Evolutionary conservation across 257 asterid genomes (phyloP), one percentile per base, ranked within the genome.

Genomic region (Apocynum venetum): DNA sequence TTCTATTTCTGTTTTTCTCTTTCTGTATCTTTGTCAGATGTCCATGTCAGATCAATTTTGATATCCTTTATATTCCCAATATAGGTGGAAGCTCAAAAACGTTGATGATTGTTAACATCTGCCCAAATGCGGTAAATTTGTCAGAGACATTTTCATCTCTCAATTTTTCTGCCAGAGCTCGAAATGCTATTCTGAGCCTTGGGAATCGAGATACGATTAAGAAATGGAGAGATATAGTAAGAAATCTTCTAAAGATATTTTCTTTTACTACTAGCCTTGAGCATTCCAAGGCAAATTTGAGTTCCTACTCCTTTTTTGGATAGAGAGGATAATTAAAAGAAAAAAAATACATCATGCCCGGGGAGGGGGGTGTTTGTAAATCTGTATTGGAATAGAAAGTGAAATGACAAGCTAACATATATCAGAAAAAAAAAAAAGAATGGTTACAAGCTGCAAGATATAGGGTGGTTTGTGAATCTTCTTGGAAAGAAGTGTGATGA

Each of bases 211-310:
- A 96, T 84, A 93, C 99, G 57, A 92, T 93, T 73, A 89, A 88
- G 86, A 96, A 93, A 78, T 96, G 98, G 98, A 96, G 87, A 91
- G 99, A 96, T 86, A 83, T 91, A 72, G 99, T 96, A 89, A 91
- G 99, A 83, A 13, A 43, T 61, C 44, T 79, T 75, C 66, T 65
- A 61, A 55, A 47, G 19, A 13, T 35, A 31, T 36, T 49, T 63
- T 47, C 48, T 44, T 35, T 43, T 68, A 43, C 31, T 46, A 38
- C 64, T 3, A 9, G 49, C 38, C 52, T 56, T 5, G 40, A 47
- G 31, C 41, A 44, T 61, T 43, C 15, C 10, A n/a, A 14, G 67
- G 10, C 19, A 38, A 38, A 20, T 56, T 71, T 25, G 8, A 73
- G 76, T 53, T 73, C 15, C 66, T 55, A 46, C 64, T 38, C 44